Percentiles rank a stretch among this genome's conserved stretches.
Evolutionary conservation across 495 filamentous ascomycete species (phyloP).

Genomic region (Penicillium roqueforti): DNA sequence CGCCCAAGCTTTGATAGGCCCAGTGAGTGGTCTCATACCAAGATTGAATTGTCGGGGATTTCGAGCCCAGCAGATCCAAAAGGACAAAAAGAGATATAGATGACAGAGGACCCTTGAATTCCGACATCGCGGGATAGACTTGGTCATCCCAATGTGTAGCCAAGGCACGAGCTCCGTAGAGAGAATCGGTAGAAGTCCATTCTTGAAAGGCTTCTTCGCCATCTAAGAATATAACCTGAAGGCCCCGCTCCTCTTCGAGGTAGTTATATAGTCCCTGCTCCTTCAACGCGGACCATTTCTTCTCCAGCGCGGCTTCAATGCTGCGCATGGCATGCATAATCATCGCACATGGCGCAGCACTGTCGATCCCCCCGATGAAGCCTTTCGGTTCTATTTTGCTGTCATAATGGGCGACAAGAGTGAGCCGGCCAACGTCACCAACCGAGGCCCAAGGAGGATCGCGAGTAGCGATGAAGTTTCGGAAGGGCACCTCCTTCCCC

Average conservation of each 20-base stretch:
- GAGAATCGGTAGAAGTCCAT: conserved; percentile 76
- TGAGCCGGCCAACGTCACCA: conserved; percentile 75
- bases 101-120: conserved; percentile 65
- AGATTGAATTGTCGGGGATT: conserved; percentile 65
- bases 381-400: conserved; percentile 75
- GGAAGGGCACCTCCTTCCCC: conserved; percentile 68
- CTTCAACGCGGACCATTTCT: conserved; percentile 73
- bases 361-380: conserved; percentile 92
- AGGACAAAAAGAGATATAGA: conserved; percentile 87
- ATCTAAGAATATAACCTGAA: conserved; percentile 88
- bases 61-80: conserved; percentile 80
- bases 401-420: conserved; percentile 93
- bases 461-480: conserved; percentile 80
- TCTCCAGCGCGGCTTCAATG: conserved; percentile 71
- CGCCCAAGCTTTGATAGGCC: conserved; percentile 74
- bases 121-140: conserved; percentile 63
- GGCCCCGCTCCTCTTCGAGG: conserved; percentile 68
- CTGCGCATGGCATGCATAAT: conserved; percentile 79
- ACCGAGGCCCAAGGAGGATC: conserved; percentile 76
- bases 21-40: conserved; percentile 89
- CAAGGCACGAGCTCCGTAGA: conserved; percentile 81
- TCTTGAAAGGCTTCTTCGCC: conserved; percentile 85
- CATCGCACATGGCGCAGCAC: conserved; percentile 89
- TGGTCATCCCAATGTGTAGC: conserved; percentile 69
- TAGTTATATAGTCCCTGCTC: conserved; percentile 47